Evolutionary conservation across 1,284 basidiomycete genomes (phyloP).

Genomic region (Leccinum colubrinum): DNA sequence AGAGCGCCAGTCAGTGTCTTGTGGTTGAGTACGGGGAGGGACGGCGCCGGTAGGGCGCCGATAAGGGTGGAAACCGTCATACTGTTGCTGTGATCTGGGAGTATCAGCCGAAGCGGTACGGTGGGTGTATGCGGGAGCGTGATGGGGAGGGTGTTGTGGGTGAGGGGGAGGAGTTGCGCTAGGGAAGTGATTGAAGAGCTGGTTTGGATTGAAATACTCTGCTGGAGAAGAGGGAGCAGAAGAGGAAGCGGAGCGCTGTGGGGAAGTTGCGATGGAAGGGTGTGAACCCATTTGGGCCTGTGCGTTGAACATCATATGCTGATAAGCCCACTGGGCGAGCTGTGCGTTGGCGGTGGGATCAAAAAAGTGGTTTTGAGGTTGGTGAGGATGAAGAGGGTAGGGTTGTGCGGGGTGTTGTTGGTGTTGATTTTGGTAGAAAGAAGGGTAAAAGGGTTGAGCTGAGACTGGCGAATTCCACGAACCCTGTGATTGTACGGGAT

Average conservation of each 20-base stretch:
- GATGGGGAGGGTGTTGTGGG: conserved; percentile 39
- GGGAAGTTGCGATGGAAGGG: conserved; percentile 23
- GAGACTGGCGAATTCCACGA: conserved; percentile 62
- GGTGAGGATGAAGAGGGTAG: conserved; percentile 44
- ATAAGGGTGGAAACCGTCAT: conserved; percentile 76
- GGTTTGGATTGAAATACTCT: conserved; percentile 59
- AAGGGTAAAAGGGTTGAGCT: conserved; percentile 68
- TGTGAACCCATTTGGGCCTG: conserved; percentile 43
- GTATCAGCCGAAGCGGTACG: conserved; percentile 30
- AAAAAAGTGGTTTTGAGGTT: conserved; percentile 55
- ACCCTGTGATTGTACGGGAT: conserved; percentile 49
- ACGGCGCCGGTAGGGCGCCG: conserved; percentile 56
- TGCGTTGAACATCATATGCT: conserved; percentile 73
- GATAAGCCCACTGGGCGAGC: conserved; percentile 82
- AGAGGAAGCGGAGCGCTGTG: conserved; percentile 38
- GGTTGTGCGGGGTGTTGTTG: conserved; percentile 44
- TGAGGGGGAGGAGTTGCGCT: conserved; percentile 69
- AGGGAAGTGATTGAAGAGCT: conserved; percentile 64
- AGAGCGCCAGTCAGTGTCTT: conserved; percentile 48
- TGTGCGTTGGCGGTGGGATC: conserved; percentile 70
- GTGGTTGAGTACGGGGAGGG: conserved; percentile 34
- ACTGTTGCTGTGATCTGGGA: conserved; percentile 37
- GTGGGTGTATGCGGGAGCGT: conserved; percentile 38
- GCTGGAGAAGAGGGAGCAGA: conserved; percentile 29
- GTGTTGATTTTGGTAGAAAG: conserved; percentile 68